Evolutionary conservation across 805 yeast genomes (phyloP).

Genomic region (Kluyveromyces dobzhanskii): DNA sequence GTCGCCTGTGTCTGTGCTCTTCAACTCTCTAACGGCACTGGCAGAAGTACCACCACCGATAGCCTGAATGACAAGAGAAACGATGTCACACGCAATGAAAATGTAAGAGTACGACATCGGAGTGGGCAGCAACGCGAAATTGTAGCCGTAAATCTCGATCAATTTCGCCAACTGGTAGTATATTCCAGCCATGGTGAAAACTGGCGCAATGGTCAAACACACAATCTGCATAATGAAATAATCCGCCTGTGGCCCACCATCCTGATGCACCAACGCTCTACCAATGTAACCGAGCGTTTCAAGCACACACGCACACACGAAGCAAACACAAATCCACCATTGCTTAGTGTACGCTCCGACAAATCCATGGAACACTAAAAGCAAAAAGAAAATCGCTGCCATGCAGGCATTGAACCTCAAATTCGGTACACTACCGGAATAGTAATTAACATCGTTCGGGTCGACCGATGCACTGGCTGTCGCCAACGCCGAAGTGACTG

Average conservation of each 20-base stretch:
- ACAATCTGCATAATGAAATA: constrained; percentile 57
- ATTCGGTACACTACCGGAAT: constrained; percentile 41
- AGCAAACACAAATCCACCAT: constrained; percentile 57
- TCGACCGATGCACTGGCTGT: constrained; percentile 1
- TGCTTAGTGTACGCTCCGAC: constrained; percentile 42
- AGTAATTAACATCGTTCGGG: constrained; percentile 14
- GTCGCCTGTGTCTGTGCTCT: constrained; percentile 19
- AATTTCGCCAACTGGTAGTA: constrained; percentile 65
- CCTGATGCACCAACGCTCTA: constrained; percentile 39
- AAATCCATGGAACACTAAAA: constrained; percentile 34
- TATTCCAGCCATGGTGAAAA: constrained; percentile 76
- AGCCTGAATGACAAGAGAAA: constrained; percentile 60
- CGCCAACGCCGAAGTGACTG: not conserved
- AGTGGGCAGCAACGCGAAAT: constrained; percentile 36
- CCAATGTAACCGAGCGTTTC: constrained; percentile 67
- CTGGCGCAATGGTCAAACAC: constrained; percentile 70
- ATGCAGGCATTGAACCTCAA: constrained; percentile 52
- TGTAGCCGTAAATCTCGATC: constrained; percentile 50
- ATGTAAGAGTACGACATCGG: constrained; percentile 39
- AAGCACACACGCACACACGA: constrained; percentile 45
- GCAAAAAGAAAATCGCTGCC: constrained; percentile 44
- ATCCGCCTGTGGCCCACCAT: constrained; percentile 26
- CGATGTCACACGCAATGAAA: constrained; percentile 58
- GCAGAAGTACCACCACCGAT: constrained; percentile 73
- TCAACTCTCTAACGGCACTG: constrained; percentile 27